Evolutionary conservation across 495 filamentous ascomycete genomes (phyloP), one percentile per base, ranked within the genome.

Genomic region (Lichenothelia convexa): DNA sequence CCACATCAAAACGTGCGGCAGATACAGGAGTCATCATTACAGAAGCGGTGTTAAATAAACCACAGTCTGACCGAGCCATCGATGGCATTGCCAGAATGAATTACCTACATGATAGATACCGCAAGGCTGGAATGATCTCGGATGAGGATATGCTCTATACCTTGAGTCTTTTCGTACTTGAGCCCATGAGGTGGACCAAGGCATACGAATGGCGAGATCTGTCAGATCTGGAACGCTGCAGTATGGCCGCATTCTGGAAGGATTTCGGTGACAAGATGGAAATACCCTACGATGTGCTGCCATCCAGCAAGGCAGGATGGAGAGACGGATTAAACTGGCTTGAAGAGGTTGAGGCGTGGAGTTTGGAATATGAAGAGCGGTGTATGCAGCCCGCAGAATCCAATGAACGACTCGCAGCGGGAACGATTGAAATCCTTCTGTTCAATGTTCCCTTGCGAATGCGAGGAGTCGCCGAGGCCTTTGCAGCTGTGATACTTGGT

Each of bases 281-380:
- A n/a, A n/a, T n/a, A n/a, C n/a, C n/a, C n/a, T 78, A 71, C 42
- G 41, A 51, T 13, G 47, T 44, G n/a, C 54, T 65, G 21, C 38
- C 37, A 8, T 53, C 47, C 5, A 30, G 48, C 35, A 42, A 48
- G 22, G 30, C 56, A 8, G 61, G 61, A 0, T 80, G 70, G 55
- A 45, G 30, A 1, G 72, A 80, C 51, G 75, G 74, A 1, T 49
- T 75, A 34, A 67, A 78, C 15, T 80, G 71, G 61, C 54, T 68
- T 7, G 69, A 78, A n/a, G 72, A 80, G 33, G 49, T 77, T 15
- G 53, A 47, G 2, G 59, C 49, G 12, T 80, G 74, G 75, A 63
- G 64, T n/a, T 50, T 61, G 33, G 44, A 42, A 9, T 80, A 78
- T 45, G 73, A 78, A n/a, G n/a, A n/a, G n/a, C n/a, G n/a, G n/a